Base-by-base conservation (phyloP, 2,329 filamentous ascomycete genomes). In the Clonostachys solani region DNA sequence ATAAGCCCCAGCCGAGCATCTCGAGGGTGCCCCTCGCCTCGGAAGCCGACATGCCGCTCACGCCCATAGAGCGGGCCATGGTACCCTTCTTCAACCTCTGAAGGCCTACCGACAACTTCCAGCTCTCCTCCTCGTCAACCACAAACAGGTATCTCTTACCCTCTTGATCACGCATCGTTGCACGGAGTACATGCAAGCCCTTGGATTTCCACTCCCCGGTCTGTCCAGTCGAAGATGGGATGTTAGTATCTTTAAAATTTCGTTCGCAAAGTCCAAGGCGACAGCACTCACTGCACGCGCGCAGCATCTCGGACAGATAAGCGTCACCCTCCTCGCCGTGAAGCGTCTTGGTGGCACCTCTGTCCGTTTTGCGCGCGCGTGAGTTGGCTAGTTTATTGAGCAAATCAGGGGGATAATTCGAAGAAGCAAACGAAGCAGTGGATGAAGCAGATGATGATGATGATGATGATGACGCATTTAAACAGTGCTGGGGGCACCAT, bases 401-500 rank as follows among this genome's bases (percentile, higher is more conserved):
- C 52, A 73, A 64, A 38, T n/a, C 15, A 18, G 36, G 36, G 23
- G 23, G 23, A 29, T 29, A 29, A 54, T 71, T 71, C 49, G 71
- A 70, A 43, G 65, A 62, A 49, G 66, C 67, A 56, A 59, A 64
- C 34, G 46, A 33, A 29, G 46, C 29, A 52, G 59, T 60, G 38
- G 63, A 61, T 52, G 70, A 59, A 43, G 72, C 61, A 50, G 73
- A 64, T 54, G 70, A 62, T 55, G 69, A 59, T 58, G 69, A 58
- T 37, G 50, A 54, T 10, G 34, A 36, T 36, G 15, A 18, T 57
- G 65, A 66, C 55, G 66, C 63, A 61, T 71, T 72, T 63, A 80
- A 71, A 64, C 71, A 81, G 65, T 85, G 80, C 60, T 80, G 77
- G 60, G 83, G 81, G 63, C 86, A 91, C 82, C 86, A 89, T 73